Conservation (phyloP, 768 basidiomycete genomes). For the Plicaturopsis crispa region DNA sequence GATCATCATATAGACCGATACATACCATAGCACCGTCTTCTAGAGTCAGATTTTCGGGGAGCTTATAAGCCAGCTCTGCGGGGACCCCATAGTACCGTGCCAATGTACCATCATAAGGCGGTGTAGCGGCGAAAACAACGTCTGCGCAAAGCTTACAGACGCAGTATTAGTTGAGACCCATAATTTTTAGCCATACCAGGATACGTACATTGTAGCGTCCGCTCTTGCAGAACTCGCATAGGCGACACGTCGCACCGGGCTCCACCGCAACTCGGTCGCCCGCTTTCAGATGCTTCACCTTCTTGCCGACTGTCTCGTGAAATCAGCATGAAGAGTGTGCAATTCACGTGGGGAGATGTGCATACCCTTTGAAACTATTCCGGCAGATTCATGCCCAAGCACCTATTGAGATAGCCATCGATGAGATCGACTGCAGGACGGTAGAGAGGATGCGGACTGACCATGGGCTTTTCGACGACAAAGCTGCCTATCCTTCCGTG, state of each 20-base stretch:
- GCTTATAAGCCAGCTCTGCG: constrained; percentile 73
- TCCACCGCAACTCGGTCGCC: constrained; percentile 92
- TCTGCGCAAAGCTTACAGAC: constrained; percentile 67
- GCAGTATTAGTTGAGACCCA: constrained; percentile 2
- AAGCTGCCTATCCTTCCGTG: constrained; percentile 73
- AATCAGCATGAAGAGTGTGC: neutral
- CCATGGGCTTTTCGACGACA: too few species aligned
- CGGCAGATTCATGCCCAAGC: constrained; percentile 91
- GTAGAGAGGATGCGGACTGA: too few species aligned
- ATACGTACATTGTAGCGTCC: constrained; percentile 71
- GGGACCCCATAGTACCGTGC: constrained; percentile 82
- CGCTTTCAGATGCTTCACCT: constrained; percentile 66
- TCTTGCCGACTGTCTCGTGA: constrained; percentile 51
- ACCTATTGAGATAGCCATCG: constrained; percentile 39
- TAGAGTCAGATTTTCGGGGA: constrained; percentile 78
- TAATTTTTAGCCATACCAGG: neutral
- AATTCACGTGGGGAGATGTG: neutral
- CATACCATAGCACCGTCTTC: constrained; percentile 93
- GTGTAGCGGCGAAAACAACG: constrained; percentile 87
- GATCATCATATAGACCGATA: constrained; percentile 1
- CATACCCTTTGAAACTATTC: constrained; percentile 62
- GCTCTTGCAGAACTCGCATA: constrained; percentile 77
- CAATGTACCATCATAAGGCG: constrained; percentile 89
- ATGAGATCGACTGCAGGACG: constrained; percentile 7
- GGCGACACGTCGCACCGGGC: constrained; percentile 76